A percentile compares a stretch with the other conserved stretches of the same genome.
These are phyloP conservation scores for Diaporthe capsici DNA, from an alignment of 2,329 filamentous ascomycete genomes.

Conservation along the genomic window DNA sequence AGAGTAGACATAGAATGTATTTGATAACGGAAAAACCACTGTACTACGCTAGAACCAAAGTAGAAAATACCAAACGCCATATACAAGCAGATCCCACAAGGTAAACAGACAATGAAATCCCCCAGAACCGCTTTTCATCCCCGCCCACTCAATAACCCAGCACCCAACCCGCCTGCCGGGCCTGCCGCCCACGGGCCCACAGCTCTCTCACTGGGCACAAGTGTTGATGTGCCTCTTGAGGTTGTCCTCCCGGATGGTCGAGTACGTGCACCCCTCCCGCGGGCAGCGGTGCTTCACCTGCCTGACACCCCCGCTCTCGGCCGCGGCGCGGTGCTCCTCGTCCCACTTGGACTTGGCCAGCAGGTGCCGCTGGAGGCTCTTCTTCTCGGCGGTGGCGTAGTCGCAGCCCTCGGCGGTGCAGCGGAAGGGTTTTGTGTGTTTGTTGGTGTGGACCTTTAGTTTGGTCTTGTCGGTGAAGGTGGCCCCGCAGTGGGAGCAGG, in stretches of 20 bases:
- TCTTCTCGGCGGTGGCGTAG: constrained; percentile 39
- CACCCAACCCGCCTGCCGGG: not conserved
- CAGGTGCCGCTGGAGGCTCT: constrained; percentile 40
- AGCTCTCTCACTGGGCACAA: constrained; percentile 7
- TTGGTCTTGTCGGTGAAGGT: constrained; percentile 35
- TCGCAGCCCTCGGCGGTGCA: constrained; percentile 35
- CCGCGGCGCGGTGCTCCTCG: constrained; percentile 36
- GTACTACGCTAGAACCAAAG: not conserved
- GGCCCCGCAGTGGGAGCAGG: constrained; percentile 33
- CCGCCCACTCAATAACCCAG: no score
- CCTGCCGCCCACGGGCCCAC: not conserved
- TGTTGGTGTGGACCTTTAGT: constrained; percentile 39
- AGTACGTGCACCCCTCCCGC: constrained; percentile 31
- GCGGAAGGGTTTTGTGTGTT: constrained; percentile 40
- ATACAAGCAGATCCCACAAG: not conserved
- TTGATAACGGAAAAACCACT: not conserved
- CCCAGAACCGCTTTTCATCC: not conserved
- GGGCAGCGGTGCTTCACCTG: constrained; percentile 22
- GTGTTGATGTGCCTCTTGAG: constrained; percentile 33
- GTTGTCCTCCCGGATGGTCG: constrained; percentile 38
- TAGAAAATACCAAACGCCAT: not conserved
- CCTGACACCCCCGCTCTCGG: constrained; percentile 10
- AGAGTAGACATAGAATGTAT: constrained; percentile 5
- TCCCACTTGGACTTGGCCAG: constrained; percentile 37
- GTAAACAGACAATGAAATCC: not conserved